Evolutionary conservation across 176 grass and related monocot genomes (phyloP), one percentile per base, ranked within the genome.

Genomic region (Paspalum notatum): DNA sequence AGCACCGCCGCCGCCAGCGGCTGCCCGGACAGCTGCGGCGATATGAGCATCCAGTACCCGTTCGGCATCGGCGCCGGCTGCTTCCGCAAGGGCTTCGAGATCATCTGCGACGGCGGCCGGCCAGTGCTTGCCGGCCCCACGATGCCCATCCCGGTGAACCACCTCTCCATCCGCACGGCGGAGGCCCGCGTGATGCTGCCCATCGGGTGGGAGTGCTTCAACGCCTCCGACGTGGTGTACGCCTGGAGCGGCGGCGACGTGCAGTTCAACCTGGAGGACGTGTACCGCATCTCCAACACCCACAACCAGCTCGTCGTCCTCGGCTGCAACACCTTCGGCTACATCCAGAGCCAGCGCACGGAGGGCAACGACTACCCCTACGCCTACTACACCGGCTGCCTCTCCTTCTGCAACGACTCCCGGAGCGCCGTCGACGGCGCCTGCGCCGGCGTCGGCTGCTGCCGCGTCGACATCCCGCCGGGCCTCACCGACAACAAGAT

Each of bases 21-120:
- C 37, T 91, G 90, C 79, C 68, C 37, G 6, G 62, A 76, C 66
- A 89, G 71, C 65, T 89, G 90, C 14, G 79, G 90, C 38, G 48
- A 73, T 8, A 79, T 80, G 7, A 44, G 60, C 43, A 78, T 92
- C 61, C 74, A 80, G 0, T 89, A 83, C 82, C 86, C 90, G 16
- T 92, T 92, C 27, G 90, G 90, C 54, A 82, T 72, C 54, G 22
- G 43, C 16, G 1, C 32, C 5, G 74, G 78, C 9, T 85, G 76
- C 76, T 86, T 24, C 73, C 75, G 22, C 49, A 0, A 3, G 0
- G 85, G 85, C 42, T 91, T 91, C n/a, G 50, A 54, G 12, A 24
- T 91, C 54, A 24, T 15, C 7, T 91, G 89, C 58, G 51, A 79
- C 3, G 42, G 20, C 45, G 38, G 62, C 37, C 6, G 4, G 26